phyloP scores from a whole-genome alignment of 805 yeast genomes.

The Kluyveromyces siamensis region DNA sequence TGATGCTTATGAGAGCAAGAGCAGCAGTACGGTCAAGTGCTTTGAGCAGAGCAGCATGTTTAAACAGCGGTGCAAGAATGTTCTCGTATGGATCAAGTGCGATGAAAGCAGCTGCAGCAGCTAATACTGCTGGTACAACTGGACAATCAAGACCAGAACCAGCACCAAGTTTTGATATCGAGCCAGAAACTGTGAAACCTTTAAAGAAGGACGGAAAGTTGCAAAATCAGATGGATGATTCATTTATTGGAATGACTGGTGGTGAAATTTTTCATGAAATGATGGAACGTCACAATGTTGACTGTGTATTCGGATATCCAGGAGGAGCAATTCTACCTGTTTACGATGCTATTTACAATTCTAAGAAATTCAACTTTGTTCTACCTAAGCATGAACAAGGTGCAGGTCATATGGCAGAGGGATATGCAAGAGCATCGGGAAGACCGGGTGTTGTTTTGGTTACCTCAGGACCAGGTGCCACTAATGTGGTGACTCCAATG shows the following conservation, averaged over 20 bases:
- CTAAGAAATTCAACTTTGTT: conserved; percentile 79
- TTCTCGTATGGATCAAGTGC: conserved; percentile 6
- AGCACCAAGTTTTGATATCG: conserved; percentile 29
- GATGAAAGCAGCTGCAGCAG: conserved; percentile 7
- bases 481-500: conserved; percentile 96
- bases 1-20: neutral
- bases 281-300: conserved; percentile 95
- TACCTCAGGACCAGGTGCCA: conserved; percentile 99
- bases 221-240: conserved; percentile 51
- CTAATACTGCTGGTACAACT: conserved; percentile 7
- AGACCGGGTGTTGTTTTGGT: conserved; percentile 97
- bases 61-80: neutral
- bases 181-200: conserved; percentile 8
- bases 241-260: conserved; percentile 93
- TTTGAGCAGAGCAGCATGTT: neutral
- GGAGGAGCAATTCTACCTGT: conserved; percentile 99
- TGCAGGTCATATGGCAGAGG: conserved; percentile 99
- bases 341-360: conserved; percentile 91
- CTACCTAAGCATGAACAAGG: conserved; percentile 98
- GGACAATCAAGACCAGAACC: conserved; percentile 24
- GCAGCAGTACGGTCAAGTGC: conserved; percentile 3
- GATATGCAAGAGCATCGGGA: conserved; percentile 91
- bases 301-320: conserved; percentile 94
- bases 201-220: neutral
- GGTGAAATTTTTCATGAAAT: conserved; percentile 98